These are phyloP conservation scores for Fusarium marasasianum DNA, from an alignment of 2,329 filamentous ascomycete genomes.

Conservation along the genomic window DNA sequence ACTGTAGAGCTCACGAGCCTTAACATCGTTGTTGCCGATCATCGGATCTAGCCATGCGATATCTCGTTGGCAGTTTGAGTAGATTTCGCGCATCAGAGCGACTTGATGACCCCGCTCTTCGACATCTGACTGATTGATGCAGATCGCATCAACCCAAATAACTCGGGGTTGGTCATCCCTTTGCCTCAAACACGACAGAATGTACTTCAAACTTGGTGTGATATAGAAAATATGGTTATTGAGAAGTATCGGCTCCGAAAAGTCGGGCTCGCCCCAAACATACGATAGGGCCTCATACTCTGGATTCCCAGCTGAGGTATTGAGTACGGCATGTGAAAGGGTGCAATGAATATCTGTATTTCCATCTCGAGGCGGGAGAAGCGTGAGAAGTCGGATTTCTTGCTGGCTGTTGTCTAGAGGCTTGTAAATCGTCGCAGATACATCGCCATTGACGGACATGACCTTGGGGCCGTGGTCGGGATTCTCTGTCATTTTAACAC, in stretches of 20 bases:
- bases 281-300: conserved; percentile 27
- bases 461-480: rapidly evolving
- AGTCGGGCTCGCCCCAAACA: conserved; percentile 14
- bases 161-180: rapidly evolving
- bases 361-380: neutral
- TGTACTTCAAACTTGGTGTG: neutral
- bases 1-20: neutral
- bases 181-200: neutral
- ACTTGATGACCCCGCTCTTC: conserved; percentile 18
- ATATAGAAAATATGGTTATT: neutral
- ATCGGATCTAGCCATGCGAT: conserved; percentile 24
- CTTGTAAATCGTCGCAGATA: neutral
- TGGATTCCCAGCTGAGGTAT: neutral
- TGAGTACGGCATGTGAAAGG: neutral
- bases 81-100: conserved; percentile 14
- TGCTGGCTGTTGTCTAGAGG: neutral
- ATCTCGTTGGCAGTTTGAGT: conserved; percentile 12
- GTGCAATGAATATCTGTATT: neutral
- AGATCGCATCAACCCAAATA: conserved; percentile 28
- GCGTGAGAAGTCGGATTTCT: conserved; percentile 12
- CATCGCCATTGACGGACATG: neutral
- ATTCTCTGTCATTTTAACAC: neutral
- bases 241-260: conserved; percentile 1
- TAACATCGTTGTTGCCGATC: neutral
- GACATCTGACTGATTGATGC: conserved; percentile 22